Evolutionary conservation across 306 rosid genomes (phyloP).

Genomic region (Gynostemma pentaphyllum): DNA sequence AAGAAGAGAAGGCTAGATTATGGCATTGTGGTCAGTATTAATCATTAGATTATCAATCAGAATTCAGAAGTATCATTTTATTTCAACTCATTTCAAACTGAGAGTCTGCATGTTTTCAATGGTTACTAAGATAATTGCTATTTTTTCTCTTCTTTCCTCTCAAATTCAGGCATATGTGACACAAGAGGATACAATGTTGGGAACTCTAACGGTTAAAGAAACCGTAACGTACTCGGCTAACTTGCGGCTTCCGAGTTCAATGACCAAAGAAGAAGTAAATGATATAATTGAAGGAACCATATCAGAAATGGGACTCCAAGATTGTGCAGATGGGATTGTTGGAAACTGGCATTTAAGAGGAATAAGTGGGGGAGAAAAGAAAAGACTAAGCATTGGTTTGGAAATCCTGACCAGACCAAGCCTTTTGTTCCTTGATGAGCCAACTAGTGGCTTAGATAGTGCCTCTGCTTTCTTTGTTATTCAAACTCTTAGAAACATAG

Average conservation of each 20-base stretch:
- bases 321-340: constrained; percentile 52
- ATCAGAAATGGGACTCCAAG: constrained; percentile 73
- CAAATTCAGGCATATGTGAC: constrained; percentile 72
- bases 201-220: constrained; percentile 81
- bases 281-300: constrained; percentile 50
- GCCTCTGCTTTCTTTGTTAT: constrained; percentile 86
- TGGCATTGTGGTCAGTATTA: constrained; percentile 55
- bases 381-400: constrained; percentile 82
- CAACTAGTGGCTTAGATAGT: constrained; percentile 86
- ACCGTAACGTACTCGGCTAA: constrained; percentile 69
- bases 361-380: constrained; percentile 88
- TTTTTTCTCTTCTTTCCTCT: not conserved
- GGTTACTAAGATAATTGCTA: not conserved
- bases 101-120: not conserved
- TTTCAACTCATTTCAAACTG: not conserved
- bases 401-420: constrained; percentile 73
- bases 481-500: constrained; percentile 62
- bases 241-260: constrained; percentile 53
- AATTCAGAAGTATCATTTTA: not conserved
- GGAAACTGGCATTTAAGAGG: constrained; percentile 94
- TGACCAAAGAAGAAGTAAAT: constrained; percentile 49
- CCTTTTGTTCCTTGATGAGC: constrained; percentile 88
- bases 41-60: not conserved
- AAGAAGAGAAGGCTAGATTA: constrained; percentile 49
- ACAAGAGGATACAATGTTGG: constrained; percentile 73